Evolutionary conservation across 2,329 filamentous ascomycete species (phyloP).

Genomic region (Monilinia laxa): DNA sequence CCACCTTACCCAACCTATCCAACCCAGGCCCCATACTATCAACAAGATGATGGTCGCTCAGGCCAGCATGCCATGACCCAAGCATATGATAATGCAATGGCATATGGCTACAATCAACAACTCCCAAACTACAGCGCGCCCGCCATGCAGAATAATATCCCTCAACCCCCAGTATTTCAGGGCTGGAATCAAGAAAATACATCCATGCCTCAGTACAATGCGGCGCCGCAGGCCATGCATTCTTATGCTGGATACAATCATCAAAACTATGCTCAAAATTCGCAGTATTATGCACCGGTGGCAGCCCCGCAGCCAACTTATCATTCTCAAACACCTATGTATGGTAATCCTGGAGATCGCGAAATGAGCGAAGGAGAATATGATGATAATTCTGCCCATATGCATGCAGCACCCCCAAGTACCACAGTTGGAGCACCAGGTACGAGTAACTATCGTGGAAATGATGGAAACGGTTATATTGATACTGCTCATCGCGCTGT

Average conservation of each 20-base stretch:
- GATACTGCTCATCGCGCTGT: conserved; percentile 33
- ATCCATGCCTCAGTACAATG: conserved; percentile 30
- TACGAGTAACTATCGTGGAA: conserved; percentile 38
- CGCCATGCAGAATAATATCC: conserved; percentile 33
- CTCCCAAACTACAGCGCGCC: conserved; percentile 35
- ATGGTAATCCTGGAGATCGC: conserved; percentile 60
- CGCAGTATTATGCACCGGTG: conserved; percentile 24
- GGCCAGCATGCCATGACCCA: conserved; percentile 32
- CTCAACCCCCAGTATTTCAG: conserved; percentile 38
- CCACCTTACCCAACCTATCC: conserved; percentile 31
- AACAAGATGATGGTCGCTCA: conserved; percentile 31
- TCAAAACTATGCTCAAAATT: conserved; percentile 31
- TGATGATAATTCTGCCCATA: conserved; percentile 46
- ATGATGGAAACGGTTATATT: conserved; percentile 31
- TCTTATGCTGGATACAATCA: conserved; percentile 30
- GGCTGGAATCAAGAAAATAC: conserved; percentile 38
- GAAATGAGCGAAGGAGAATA: conserved; percentile 72
- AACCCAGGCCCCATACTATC: conserved; percentile 35
- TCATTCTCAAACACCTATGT: conserved; percentile 18
- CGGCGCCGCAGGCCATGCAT: conserved; percentile 28
- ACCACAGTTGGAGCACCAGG: conserved; percentile 27
- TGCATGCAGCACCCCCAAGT: conserved; percentile 22
- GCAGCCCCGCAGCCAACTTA: conserved; percentile 15
- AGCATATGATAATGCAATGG: conserved; percentile 33
- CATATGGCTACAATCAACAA: conserved; percentile 38